phyloP scores from a whole-genome alignment of 345 rosid species.

The Arabis hirsuta region DNA sequence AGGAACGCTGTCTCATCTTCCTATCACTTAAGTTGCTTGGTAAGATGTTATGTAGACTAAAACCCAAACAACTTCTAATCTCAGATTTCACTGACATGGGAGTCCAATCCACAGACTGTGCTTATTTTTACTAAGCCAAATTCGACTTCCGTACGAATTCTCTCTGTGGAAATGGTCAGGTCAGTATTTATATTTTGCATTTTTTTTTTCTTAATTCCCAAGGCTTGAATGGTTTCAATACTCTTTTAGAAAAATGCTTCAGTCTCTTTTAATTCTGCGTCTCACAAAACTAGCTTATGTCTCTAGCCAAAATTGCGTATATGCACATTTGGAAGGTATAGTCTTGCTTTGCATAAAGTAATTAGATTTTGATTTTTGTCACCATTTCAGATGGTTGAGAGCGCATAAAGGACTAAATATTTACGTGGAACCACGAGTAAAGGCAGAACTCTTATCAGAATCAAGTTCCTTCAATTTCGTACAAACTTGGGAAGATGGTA shows the following conservation, averaged over 20 bases:
- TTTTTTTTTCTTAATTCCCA: neutral
- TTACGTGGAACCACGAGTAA: constrained; percentile 90
- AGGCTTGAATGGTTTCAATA: neutral
- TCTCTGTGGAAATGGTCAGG: constrained; percentile 92
- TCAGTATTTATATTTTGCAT: constrained; percentile 38
- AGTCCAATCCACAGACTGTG: constrained; percentile 85
- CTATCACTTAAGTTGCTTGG: neutral
- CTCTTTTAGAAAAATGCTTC: constrained; percentile 3
- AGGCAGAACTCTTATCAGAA: constrained; percentile 74
- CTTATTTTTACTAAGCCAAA: constrained; percentile 92
- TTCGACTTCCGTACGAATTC: constrained; percentile 71
- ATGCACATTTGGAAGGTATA: constrained; percentile 1
- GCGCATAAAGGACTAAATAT: constrained; percentile 67
- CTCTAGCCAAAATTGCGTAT: neutral
- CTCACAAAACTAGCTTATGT: constrained; percentile 1
- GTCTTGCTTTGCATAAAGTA: constrained; percentile 26
- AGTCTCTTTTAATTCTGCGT: neutral
- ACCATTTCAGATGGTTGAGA: constrained; percentile 80
- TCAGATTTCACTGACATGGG: constrained; percentile 98
- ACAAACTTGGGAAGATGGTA: constrained; percentile 95
- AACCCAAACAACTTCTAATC: constrained; percentile 41
- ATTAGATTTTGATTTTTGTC: constrained; percentile 27
- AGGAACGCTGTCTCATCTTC: constrained; percentile 23
- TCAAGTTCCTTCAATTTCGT: constrained; percentile 77
- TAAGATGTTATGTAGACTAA: constrained; percentile 32